Evolutionary conservation across 352 stramenopile genomes (phyloP).

Genomic region (Hyaloperonospora brassicae): DNA sequence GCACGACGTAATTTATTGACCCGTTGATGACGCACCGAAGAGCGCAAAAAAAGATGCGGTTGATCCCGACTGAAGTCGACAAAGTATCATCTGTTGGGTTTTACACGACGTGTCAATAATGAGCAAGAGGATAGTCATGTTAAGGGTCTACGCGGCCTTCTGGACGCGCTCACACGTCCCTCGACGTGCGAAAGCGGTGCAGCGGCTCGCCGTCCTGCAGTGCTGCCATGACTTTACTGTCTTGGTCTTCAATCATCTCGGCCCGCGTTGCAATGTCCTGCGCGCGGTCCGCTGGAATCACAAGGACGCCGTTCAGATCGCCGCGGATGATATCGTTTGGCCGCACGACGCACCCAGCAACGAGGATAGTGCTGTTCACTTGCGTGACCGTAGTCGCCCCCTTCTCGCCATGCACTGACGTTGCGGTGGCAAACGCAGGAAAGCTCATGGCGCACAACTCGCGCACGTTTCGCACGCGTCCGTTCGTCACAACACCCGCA

Average conservation of each 20-base stretch:
- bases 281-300: slow-evolving; percentile 61
- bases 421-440: slow-evolving; percentile 57
- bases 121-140: neutral
- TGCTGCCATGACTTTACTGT: slow-evolving; percentile 68
- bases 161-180: slow-evolving; percentile 10
- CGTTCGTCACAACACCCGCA: slow-evolving; percentile 62
- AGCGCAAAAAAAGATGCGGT: too few relatives aligned
- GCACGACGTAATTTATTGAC: slow-evolving; percentile 5
- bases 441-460: slow-evolving; percentile 64
- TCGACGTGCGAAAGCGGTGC: slow-evolving; percentile 51
- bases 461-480: slow-evolving; percentile 65
- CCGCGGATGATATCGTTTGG: slow-evolving; percentile 67
- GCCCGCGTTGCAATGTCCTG: slow-evolving; percentile 61
- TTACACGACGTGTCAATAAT: neutral
- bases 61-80: too few relatives aligned
- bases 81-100: too few relatives aligned
- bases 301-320: slow-evolving; percentile 74
- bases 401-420: slow-evolving; percentile 68
- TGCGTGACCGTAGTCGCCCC: slow-evolving; percentile 51
- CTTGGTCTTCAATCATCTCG: slow-evolving; percentile 71
- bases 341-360: slow-evolving; percentile 67
- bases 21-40: too few relatives aligned
- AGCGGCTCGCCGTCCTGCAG: slow-evolving; percentile 64
- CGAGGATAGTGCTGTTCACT: slow-evolving; percentile 56
- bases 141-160: too few relatives aligned